Conservation (phyloP, 2,329 filamentous ascomycete genomes). For the Pseudogymnoascus sp. region DNA sequence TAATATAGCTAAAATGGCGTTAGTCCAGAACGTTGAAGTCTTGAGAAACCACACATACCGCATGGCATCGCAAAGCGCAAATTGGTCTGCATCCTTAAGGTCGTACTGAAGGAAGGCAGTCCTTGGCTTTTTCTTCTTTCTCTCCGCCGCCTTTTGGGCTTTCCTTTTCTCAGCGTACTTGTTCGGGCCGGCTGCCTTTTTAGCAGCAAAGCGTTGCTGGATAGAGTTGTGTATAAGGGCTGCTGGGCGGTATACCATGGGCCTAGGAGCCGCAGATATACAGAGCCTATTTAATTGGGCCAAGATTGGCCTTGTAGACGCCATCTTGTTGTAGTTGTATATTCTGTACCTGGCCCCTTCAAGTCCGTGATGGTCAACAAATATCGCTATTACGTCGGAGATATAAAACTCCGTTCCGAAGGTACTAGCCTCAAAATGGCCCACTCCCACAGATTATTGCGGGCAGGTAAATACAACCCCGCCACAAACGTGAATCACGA, state of each 20-base stretch:
- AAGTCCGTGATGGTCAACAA: not conserved
- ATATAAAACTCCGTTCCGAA: not conserved
- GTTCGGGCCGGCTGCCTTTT: constrained; percentile 13
- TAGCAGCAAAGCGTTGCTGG: constrained; percentile 16
- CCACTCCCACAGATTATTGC: constrained; percentile 6
- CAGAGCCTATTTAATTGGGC: constrained; percentile 29
- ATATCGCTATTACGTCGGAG: constrained; percentile 1
- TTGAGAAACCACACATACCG: constrained; percentile 46
- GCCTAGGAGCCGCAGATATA: constrained; percentile 14
- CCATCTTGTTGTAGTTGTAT: constrained; percentile 21
- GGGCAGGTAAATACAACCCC: constrained; percentile 7
- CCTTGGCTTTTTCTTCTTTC: constrained; percentile 28
- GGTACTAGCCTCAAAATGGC: not conserved
- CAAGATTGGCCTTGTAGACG: constrained; percentile 23
- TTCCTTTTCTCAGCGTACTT: constrained; percentile 21
- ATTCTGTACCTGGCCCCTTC: not conserved
- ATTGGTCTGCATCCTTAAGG: constrained; percentile 48
- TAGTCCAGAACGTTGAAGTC: constrained; percentile 20
- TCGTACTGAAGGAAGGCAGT: constrained; percentile 30
- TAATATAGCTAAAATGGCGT: constrained; percentile 61
- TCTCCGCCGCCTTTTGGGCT: constrained; percentile 15
- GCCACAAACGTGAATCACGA: constrained; percentile 4
- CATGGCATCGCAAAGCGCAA: constrained; percentile 86
- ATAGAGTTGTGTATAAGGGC: constrained; percentile 17
- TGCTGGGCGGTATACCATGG: constrained; percentile 12